Percentiles rank a stretch among this genome's conserved stretches.
phyloP scores from a whole-genome alignment of 345 rosid species.

The Gossypium raimondii region DNA sequence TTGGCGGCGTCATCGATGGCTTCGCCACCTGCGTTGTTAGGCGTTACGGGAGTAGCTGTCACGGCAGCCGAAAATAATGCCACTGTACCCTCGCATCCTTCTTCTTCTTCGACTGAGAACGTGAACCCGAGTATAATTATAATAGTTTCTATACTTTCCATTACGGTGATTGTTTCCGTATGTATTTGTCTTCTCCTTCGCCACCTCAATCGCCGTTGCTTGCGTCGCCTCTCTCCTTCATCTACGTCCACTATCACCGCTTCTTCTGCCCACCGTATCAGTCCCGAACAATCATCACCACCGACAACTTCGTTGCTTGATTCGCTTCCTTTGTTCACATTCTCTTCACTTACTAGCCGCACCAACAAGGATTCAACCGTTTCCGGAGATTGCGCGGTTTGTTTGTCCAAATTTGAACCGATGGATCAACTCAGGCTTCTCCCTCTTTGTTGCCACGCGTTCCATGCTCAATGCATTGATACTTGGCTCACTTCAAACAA shows the following conservation, averaged over 20 bases:
- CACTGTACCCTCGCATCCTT: neutral
- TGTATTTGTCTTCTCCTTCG: slow-evolving; percentile 71
- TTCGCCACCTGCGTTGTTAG: slow-evolving; percentile 12
- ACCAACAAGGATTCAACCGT: slow-evolving; percentile 23
- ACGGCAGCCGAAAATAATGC: neutral
- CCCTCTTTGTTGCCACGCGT: slow-evolving; percentile 89
- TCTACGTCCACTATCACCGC: slow-evolving; percentile 17
- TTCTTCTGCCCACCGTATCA: slow-evolving; percentile 30
- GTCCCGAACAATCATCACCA: slow-evolving; percentile 34
- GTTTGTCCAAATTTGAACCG: slow-evolving; percentile 68
- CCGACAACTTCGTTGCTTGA: slow-evolving; percentile 37
- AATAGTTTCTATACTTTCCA: slow-evolving; percentile 51
- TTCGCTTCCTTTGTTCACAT: slow-evolving; percentile 75
- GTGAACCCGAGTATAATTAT: slow-evolving; percentile 61
- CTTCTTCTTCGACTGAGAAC: slow-evolving; percentile 27
- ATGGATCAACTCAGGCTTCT: slow-evolving; percentile 80
- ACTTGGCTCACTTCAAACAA: slow-evolving; percentile 68
- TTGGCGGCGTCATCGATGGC: neutral
- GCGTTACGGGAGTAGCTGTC: slow-evolving; percentile 22
- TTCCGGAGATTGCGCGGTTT: slow-evolving; percentile 76
- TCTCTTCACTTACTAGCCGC: slow-evolving; percentile 61
- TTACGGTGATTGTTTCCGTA: slow-evolving; percentile 52
- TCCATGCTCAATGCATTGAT: slow-evolving; percentile 75
- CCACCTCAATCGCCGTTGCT: slow-evolving; percentile 56
- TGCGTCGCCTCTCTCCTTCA: slow-evolving; percentile 34